Conservation (phyloP, 345 rosid genomes). For the Populus ilicifolia region DNA sequence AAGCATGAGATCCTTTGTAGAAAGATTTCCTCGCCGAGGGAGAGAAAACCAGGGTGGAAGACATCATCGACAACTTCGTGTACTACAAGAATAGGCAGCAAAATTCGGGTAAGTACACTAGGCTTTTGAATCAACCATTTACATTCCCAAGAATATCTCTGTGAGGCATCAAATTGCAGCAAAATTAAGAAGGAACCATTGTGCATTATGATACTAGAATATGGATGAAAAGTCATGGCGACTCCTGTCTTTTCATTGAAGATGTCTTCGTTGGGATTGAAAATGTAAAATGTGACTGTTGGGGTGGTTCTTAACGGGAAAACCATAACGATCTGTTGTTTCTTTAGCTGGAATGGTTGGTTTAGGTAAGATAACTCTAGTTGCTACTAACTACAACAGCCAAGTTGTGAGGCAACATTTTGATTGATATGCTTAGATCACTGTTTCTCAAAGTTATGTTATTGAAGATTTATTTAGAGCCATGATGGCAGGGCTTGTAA, state of each 20-base stretch:
- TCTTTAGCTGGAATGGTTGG: conserved; percentile 40
- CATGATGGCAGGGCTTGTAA: background rate
- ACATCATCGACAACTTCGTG: conserved; percentile 9
- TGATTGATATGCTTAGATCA: conserved; percentile 34
- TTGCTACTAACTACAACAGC: conserved; percentile 27
- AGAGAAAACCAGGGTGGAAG: conserved; percentile 26
- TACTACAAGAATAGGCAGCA: background rate
- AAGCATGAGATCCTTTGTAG: conserved; percentile 35
- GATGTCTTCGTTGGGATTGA: conserved; percentile 20
- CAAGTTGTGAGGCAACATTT: conserved; percentile 21
- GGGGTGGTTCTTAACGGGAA: conserved; percentile 14
- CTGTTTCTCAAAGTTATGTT: conserved; percentile 29
- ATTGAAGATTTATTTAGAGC: conserved; percentile 32
- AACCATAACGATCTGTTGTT: conserved; percentile 18
- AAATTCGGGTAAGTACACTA: background rate
- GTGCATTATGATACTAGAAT: background rate
- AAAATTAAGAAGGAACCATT: background rate
- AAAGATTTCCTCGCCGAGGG: conserved; percentile 2
- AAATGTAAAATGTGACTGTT: background rate
- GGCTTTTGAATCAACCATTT: background rate
- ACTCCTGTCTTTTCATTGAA: conserved; percentile 27
- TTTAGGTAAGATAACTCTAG: conserved; percentile 28
- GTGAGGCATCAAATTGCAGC: conserved; percentile 8
- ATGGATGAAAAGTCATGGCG: conserved; percentile 18
- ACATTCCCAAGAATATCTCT: conserved; percentile 3